A percentile compares a stretch with the other conserved stretches of the same genome.
phyloP scores from a whole-genome alignment of 805 yeast genomes.

The Zygosaccharomyces kombuchaensis region DNA sequence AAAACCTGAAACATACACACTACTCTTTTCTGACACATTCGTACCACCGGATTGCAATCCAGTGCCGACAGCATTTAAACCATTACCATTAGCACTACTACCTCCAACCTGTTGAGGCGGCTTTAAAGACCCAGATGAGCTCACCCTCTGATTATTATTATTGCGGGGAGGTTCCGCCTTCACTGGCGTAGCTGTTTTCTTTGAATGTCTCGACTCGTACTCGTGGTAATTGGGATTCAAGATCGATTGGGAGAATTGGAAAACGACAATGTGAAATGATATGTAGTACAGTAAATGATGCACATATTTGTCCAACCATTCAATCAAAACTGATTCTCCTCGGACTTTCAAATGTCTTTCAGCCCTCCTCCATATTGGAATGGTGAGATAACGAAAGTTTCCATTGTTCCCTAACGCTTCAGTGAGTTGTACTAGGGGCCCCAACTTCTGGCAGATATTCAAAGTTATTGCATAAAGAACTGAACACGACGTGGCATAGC shows the following conservation, averaged over 20 bases:
- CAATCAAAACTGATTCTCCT: background rate
- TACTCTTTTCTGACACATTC: background rate
- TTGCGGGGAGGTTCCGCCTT: constrained; percentile 8
- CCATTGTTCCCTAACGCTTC: constrained; percentile 1
- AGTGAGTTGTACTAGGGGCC: constrained; percentile 6
- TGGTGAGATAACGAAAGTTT: background rate
- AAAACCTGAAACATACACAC: background rate
- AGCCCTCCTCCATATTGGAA: constrained; percentile 1
- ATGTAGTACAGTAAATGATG: constrained; percentile 20
- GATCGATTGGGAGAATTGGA: constrained; percentile 22
- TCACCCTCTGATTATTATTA: constrained; percentile 6
- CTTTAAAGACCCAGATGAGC: constrained; percentile 9
- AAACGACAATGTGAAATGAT: constrained; percentile 30
- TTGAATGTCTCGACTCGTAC: constrained; percentile 7
- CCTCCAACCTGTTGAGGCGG: background rate
- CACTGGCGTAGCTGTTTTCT: constrained; percentile 1
- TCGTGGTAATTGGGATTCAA: constrained; percentile 12
- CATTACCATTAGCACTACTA: background rate
- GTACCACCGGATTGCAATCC: background rate
- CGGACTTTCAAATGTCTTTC: background rate
- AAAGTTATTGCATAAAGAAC: constrained; percentile 25
- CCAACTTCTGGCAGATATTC: constrained; percentile 14
- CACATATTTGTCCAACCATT: constrained; percentile 16
- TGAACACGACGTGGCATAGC: constrained; percentile 30
- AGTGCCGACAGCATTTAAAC: background rate